Percentiles rank a stretch among this genome's conserved stretches.
These are phyloP conservation scores for Aspergillus asperescens DNA, from an alignment of 495 filamentous ascomycete genomes.

Conservation along the genomic window DNA sequence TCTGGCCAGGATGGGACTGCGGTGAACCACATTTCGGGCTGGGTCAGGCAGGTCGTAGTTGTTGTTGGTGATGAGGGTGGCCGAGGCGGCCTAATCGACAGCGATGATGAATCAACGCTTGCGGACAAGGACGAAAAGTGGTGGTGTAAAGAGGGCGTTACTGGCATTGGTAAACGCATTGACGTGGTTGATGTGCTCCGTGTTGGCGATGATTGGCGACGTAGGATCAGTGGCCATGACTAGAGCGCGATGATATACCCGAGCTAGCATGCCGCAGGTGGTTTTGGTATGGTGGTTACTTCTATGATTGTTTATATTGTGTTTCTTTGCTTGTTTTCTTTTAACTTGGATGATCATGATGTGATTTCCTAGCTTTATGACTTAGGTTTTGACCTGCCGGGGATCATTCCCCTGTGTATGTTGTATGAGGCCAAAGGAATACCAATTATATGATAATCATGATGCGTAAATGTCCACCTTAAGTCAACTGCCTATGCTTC, in stretches of 20 bases:
- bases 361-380: conserved; percentile 33
- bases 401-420: conserved; percentile 7
- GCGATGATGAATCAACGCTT: conserved; percentile 69
- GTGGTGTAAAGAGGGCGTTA: conserved; percentile 78
- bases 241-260: conserved; percentile 32
- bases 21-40: conserved; percentile 67
- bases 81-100: conserved; percentile 81
- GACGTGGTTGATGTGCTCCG: conserved; percentile 75
- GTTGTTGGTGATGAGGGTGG: conserved; percentile 82
- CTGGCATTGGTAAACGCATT: conserved; percentile 78
- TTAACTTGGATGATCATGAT: conserved; percentile 21
- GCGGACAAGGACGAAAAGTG: conserved; percentile 58
- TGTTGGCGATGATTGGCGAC: conserved; percentile 77
- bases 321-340: conserved; percentile 11
- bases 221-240: conserved; percentile 66
- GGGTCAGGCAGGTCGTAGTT: conserved; percentile 78
- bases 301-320: conserved; percentile 30
- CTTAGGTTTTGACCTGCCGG: conserved; percentile 2
- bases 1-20: conserved; percentile 65
- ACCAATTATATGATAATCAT: not conserved
- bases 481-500: too few species aligned
- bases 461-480: not conserved
- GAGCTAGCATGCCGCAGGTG: conserved; percentile 13
- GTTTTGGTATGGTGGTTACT: conserved; percentile 26
- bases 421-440: conserved; percentile 3